These are phyloP conservation scores for Conoideocrella luteorostrata DNA, from an alignment of 2,329 filamentous ascomycete species.

Conservation along the genomic window DNA sequence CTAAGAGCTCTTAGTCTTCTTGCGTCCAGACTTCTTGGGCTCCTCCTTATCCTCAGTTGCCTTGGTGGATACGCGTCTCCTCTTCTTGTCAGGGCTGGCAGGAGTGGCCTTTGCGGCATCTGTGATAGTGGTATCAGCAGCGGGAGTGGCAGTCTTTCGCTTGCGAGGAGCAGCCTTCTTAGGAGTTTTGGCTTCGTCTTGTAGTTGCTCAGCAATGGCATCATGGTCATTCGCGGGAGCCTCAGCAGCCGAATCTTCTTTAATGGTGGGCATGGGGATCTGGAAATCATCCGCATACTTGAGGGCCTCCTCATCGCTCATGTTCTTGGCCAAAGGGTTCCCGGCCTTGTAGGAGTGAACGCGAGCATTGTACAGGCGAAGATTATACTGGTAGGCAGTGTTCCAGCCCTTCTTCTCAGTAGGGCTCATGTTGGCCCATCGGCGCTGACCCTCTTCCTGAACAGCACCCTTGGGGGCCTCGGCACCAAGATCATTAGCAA, in stretches of 20 bases:
- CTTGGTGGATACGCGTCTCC: constrained; percentile 51
- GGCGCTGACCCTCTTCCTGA: constrained; percentile 76
- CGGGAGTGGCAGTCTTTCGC: constrained; percentile 50
- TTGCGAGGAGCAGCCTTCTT: constrained; percentile 50
- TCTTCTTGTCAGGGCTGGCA: constrained; percentile 57
- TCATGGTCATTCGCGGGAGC: constrained; percentile 41
- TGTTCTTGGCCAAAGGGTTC: constrained; percentile 51
- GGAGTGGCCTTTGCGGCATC: constrained; percentile 34
- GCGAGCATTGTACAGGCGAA: constrained; percentile 58
- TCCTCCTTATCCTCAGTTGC: constrained; percentile 48
- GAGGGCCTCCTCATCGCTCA: constrained; percentile 55
- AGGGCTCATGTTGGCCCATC: constrained; percentile 74
- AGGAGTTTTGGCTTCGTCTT: constrained; percentile 48
- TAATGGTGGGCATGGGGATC: constrained; percentile 46
- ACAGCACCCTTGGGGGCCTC: constrained; percentile 78
- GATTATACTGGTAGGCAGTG: constrained; percentile 61
- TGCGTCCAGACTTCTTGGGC: constrained; percentile 53
- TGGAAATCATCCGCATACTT: constrained; percentile 53
- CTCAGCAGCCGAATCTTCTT: constrained; percentile 28
- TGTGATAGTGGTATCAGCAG: constrained; percentile 21
- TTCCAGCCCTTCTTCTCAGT: constrained; percentile 65
- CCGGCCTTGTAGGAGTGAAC: constrained; percentile 59
- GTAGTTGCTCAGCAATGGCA: constrained; percentile 53
- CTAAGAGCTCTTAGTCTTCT: constrained; percentile 46
- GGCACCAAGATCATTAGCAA: constrained; percentile 70